Conservation (phyloP, 106 monocot species). For the Platanthera guangdongensis region DNA sequence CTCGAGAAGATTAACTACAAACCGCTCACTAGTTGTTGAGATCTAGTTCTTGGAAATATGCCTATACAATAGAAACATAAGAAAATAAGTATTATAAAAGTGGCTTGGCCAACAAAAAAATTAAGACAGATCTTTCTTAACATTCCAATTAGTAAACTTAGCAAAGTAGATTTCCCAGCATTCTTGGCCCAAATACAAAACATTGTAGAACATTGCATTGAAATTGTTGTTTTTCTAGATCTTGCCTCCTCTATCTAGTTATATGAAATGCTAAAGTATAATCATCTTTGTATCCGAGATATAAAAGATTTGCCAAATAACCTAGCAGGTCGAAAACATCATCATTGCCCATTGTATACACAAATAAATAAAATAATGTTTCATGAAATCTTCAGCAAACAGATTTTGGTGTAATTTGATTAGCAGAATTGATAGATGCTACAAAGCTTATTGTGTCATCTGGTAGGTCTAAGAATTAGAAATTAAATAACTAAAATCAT, state of each 20-base stretch:
- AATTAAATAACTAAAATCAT: neutral
- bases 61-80: conserved; percentile 24
- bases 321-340: conserved; percentile 75
- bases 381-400: neutral
- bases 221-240: conserved; percentile 65
- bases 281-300: conserved; percentile 74
- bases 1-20: conserved; percentile 73
- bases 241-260: conserved; percentile 62
- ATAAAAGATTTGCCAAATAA: conserved; percentile 75
- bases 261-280: conserved; percentile 61
- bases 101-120: neutral
- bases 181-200: conserved; percentile 86
- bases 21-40: conserved; percentile 48
- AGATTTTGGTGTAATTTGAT: no score
- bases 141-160: conserved; percentile 76
- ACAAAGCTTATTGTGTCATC: neutral
- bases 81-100: neutral
- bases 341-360: conserved; percentile 82
- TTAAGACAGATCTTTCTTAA: conserved; percentile 3
- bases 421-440: neutral
- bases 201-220: conserved; percentile 79
- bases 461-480: neutral
- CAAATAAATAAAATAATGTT: neutral
- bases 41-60: conserved; percentile 57
- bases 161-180: conserved; percentile 75